Percentiles rank a stretch among this genome's conserved stretches.
Conservation (phyloP, 2,329 filamentous ascomycete genomes). For the Tolypocladium nubicola region DNA sequence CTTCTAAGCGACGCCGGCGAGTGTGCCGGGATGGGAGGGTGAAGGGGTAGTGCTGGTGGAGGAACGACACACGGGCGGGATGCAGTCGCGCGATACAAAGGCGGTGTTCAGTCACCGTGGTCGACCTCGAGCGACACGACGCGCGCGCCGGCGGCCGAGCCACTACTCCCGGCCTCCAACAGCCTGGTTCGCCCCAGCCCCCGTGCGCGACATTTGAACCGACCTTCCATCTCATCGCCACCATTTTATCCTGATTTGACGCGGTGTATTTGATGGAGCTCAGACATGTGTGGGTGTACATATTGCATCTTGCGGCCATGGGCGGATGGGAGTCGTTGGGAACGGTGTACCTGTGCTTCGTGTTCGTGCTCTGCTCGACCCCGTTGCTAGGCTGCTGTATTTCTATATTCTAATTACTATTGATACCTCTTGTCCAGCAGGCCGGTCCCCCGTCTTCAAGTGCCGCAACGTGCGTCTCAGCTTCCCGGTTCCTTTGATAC, state of each 20-base stretch:
- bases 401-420: conserved; percentile 11
- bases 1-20: conserved; percentile 8
- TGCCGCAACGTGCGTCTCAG: background rate
- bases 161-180: background rate
- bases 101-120: background rate
- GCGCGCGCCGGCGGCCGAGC: background rate
- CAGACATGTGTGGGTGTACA: conserved; percentile 2
- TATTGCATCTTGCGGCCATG: conserved; percentile 2
- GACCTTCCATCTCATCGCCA: background rate
- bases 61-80: background rate
- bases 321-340: background rate
- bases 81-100: background rate
- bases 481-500: background rate
- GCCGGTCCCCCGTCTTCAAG: background rate
- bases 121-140: background rate
- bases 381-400: conserved; percentile 12
- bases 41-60: background rate
- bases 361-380: background rate
- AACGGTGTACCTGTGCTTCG: conserved; percentile 6
- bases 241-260: background rate
- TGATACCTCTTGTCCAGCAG: conserved; percentile 9
- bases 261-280: conserved; percentile 1
- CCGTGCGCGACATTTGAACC: background rate
- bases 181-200: background rate
- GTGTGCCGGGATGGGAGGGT: background rate